Evolutionary conservation across 139 green algal species (phyloP).

Genomic region (Trebouxia sp.): DNA sequence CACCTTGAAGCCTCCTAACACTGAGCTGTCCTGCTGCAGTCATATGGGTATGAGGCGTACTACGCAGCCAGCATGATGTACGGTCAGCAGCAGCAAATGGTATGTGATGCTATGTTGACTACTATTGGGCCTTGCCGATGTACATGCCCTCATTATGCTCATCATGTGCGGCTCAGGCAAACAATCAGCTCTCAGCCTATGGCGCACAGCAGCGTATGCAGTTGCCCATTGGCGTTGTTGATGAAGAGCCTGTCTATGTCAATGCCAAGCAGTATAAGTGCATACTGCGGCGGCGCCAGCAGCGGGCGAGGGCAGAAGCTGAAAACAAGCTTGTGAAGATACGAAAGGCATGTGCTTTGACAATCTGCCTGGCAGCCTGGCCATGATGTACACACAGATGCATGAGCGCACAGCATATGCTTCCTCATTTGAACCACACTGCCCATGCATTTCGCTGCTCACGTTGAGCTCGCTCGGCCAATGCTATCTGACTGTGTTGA

Average conservation of each 20-base stretch:
- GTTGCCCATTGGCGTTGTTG: conserved; percentile 1
- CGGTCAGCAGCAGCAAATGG: conserved; percentile 3
- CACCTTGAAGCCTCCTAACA: too few species aligned
- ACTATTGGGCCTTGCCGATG: background rate
- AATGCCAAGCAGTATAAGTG: conserved; percentile 81
- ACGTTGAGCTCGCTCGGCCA: too few species aligned
- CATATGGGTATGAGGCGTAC: conserved; percentile 16
- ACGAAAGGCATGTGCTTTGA: conserved; percentile 38
- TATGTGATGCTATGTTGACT: background rate
- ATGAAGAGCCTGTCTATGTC: conserved; percentile 69
- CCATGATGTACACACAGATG: too few species aligned
- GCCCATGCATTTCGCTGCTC: too few species aligned
- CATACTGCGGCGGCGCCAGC: conserved; percentile 62
- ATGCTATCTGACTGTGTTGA: too few species aligned
- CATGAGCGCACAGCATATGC: too few species aligned
- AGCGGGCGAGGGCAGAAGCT: conserved; percentile 63
- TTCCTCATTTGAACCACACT: too few species aligned
- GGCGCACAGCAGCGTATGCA: conserved; percentile 7
- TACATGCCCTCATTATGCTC: too few species aligned
- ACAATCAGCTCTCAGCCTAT: background rate
- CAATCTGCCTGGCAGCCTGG: background rate
- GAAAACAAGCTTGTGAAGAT: conserved; percentile 64
- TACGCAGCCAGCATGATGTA: conserved; percentile 11
- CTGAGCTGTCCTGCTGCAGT: background rate
- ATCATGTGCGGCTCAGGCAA: too few species aligned